Evolutionary conservation across 2,329 filamentous ascomycete genomes (phyloP), one percentile per base, ranked within the genome.

Genomic region (Xylaria sp.): DNA sequence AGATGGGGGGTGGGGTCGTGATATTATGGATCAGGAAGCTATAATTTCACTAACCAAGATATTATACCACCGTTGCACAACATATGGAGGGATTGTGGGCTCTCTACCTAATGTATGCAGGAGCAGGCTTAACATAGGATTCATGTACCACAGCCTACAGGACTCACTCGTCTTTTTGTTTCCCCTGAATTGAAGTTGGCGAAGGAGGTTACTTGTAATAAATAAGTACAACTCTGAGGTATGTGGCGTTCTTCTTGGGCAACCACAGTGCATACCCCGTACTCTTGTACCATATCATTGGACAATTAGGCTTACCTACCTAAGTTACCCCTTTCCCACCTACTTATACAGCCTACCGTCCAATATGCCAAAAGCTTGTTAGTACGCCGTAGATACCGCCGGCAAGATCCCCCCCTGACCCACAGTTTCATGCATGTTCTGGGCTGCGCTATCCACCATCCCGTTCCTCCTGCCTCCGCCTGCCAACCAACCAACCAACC

Each of bases 391-490:
- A 59, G 40, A 17, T 61, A 66, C 65, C 62, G 54, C 53, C 62
- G 48, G 62, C 61, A 59, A 54, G 53, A 20, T 15, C 38, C 31
- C 33, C 56, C 67, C 68, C 67, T 63, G 56, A 63, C 61, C 58
- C 62, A 62, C 58, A 60, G 61, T 65, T 61, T 68, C 48, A 63
- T 56, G 59, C 62, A 62, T 62, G 42, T 42, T 54, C 58, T 46
- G 59, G 53, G 26, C 56, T 51, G 54, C 59, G 42, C 56, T 63
- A 58, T 54, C 42, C 20, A 64, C 61, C 46, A 40, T 69, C 70
- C 63, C 65, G 63, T 65, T 70, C 64, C 66, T 64, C 60, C 67
- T 67, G 64, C 65, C 48, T 63, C 66, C 66, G 42, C 57, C 63
- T 17, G 60, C 66, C 23, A 23, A 23, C 23, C 63, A 20, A 63